Evolutionary conservation across 1,284 basidiomycete species (phyloP).

Genomic region (Athelia sp.): DNA sequence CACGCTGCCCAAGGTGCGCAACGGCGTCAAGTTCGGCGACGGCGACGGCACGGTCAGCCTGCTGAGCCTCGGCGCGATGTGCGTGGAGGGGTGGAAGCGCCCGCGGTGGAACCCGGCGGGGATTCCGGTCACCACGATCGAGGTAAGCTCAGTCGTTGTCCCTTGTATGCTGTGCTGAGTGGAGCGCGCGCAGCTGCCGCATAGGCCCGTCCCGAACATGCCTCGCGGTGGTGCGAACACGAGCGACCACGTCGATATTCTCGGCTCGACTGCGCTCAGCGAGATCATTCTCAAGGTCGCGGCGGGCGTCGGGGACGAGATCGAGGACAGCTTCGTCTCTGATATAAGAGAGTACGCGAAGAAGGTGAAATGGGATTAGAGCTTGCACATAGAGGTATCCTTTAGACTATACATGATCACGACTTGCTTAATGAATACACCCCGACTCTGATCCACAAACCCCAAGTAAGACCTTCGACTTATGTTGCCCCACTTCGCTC

Average conservation of each 20-base stretch:
- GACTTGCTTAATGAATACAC: too few species aligned
- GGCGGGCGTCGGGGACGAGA: constrained; percentile 68
- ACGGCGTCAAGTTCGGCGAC: constrained; percentile 87
- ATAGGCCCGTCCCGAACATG: constrained; percentile 72
- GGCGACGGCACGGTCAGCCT: constrained; percentile 96
- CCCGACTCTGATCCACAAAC: too few species aligned
- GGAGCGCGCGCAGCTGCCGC: constrained; percentile 59
- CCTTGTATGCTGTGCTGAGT: constrained; percentile 4
- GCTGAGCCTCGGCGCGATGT: constrained; percentile 91
- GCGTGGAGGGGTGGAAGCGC: constrained; percentile 91
- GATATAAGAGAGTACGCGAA: constrained; percentile 75
- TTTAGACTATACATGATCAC: neutral
- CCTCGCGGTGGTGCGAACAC: constrained; percentile 90
- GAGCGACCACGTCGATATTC: constrained; percentile 90
- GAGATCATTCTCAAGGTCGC: constrained; percentile 89
- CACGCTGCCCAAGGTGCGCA: constrained; percentile 63
- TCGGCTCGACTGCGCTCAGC: constrained; percentile 85
- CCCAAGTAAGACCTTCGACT: too few species aligned
- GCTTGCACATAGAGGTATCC: neutral
- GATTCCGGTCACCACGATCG: constrained; percentile 82
- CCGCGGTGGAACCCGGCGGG: constrained; percentile 92
- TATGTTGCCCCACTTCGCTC: too few species aligned
- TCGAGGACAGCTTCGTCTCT: constrained; percentile 74
- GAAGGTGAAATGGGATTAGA: constrained; percentile 75
- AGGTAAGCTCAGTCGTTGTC: constrained; percentile 41